Evolutionary conservation across 2,329 filamentous ascomycete species (phyloP).

Genomic region (Pseudogymnoascus sp.): DNA sequence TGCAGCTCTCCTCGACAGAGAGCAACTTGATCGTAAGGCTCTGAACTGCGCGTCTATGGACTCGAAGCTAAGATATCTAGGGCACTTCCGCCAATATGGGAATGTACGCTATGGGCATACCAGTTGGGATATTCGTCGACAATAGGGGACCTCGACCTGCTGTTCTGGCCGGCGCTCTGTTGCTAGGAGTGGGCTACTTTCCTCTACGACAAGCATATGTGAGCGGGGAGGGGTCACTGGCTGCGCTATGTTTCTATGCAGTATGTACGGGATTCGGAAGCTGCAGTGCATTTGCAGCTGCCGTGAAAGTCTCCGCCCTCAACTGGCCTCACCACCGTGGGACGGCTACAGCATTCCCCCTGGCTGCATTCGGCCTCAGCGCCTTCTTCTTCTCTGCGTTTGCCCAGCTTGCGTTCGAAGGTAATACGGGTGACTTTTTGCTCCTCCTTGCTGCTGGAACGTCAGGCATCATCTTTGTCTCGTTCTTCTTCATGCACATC

Average conservation of each 20-base stretch:
- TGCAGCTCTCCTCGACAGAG: slow-evolving; percentile 84
- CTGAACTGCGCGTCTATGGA: slow-evolving; percentile 8
- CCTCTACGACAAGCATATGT: slow-evolving; percentile 75
- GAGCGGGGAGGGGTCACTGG: slow-evolving; percentile 49
- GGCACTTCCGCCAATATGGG: slow-evolving; percentile 76
- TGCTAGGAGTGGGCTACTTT: slow-evolving; percentile 74
- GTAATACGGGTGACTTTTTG: slow-evolving; percentile 73
- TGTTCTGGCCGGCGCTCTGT: slow-evolving; percentile 63
- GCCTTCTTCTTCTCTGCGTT: slow-evolving; percentile 91
- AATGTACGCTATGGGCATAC: slow-evolving; percentile 88
- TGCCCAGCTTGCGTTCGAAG: slow-evolving; percentile 69
- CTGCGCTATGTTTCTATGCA: slow-evolving; percentile 68
- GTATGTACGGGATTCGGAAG: slow-evolving; percentile 82
- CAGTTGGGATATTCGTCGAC: slow-evolving; percentile 82
- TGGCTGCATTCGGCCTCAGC: slow-evolving; percentile 88
- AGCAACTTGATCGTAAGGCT: slow-evolving; percentile 74
- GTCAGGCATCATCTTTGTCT: slow-evolving; percentile 61
- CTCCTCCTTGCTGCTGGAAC: slow-evolving; percentile 74
- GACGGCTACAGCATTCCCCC: slow-evolving; percentile 85
- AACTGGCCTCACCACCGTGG: slow-evolving; percentile 90
- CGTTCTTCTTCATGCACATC: slow-evolving; percentile 79
- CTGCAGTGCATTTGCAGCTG: slow-evolving; percentile 80
- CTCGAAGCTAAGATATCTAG: slow-evolving; percentile 31
- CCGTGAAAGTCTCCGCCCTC: slow-evolving; percentile 77
- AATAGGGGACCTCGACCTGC: slow-evolving; percentile 69